Base-by-base conservation (phyloP, 1,139 yeast genomes). In the Debaryomyces nepalensis region DNA sequence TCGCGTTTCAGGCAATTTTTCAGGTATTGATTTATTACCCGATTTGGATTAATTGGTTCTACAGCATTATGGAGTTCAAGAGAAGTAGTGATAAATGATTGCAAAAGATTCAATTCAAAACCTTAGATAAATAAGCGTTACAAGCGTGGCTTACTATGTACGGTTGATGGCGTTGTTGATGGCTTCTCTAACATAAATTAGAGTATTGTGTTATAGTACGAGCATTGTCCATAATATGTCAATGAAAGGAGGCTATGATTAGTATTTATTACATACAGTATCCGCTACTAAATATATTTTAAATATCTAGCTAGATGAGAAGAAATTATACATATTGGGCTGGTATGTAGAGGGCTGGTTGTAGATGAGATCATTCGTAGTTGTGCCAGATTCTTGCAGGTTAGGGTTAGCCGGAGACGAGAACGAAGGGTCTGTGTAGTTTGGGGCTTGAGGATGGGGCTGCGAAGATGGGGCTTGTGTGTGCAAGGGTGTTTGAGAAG, bases 281-380 rank as follows among this genome's bases (percentile, higher is more conserved):
- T 16, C 15, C 7, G 15, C 20, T 16, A 29, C 21, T 14, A 6
- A 16, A 16, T n/a, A 29, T 19, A 4, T 19, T 14, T 10, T 36
- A 14, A 16, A 23, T 4, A 36, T 26, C 29, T 29, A 27, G 15
- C 20, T 42, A 29, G 46, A 57, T 6, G 68, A 63, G 47, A 73
- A 73, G 45, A 67, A 71, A 48, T 70, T 66, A 49, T 74, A 74
- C 77, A 73, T 73, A 46, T 70, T 63, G 1, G 79, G 77, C 49
- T 70, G 70, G 52, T 74, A 74, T 2, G 73, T 68, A 0, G 78
- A 73, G 2, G 79, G 79, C 43, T 74, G 74, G 49, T 71, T 70
- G 57, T 74, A 74, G 42, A 74, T 74, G 44, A 72, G 57, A 24
- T 55, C 59, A 37, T 36, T 45, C 11, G 33, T 9, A 24, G 8